Conservation (phyloP, 2,329 filamentous ascomycete genomes). For the Neonectria magnoliae region DNA sequence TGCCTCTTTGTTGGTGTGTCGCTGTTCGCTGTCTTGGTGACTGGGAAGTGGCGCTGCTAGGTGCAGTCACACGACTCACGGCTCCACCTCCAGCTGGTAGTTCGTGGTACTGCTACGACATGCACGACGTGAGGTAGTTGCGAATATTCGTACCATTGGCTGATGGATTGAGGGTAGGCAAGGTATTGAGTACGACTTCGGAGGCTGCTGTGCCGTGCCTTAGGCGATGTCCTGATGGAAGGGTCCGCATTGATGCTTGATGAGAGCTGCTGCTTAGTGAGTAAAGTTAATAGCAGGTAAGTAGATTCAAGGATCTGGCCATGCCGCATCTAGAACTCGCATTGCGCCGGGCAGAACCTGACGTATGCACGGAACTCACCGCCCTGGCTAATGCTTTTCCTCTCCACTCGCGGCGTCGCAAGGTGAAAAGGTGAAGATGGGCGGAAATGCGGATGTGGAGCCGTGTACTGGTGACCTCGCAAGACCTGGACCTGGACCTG, state of each 20-base stretch:
- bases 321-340: background rate
- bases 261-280: background rate
- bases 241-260: background rate
- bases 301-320: background rate
- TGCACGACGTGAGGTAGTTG: background rate
- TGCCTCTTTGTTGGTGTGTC: background rate
- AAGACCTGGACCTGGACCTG: background rate
- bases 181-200: background rate
- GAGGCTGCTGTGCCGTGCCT: background rate
- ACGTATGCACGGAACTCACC: background rate
- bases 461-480: background rate
- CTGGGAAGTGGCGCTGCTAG: background rate
- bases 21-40: background rate
- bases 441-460: conserved; percentile 1
- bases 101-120: background rate
- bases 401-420: background rate
- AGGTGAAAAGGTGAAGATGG: background rate
- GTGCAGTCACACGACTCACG: conserved; percentile 7
- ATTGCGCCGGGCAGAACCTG: background rate
- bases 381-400: background rate
- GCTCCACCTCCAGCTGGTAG: conserved; percentile 4
- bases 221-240: background rate
- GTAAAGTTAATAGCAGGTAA: background rate
- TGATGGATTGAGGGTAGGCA: background rate
- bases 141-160: conserved; percentile 1